Base-by-base conservation (phyloP, 192 early-diverging fungal species). In the Dissophora ornata region DNA sequence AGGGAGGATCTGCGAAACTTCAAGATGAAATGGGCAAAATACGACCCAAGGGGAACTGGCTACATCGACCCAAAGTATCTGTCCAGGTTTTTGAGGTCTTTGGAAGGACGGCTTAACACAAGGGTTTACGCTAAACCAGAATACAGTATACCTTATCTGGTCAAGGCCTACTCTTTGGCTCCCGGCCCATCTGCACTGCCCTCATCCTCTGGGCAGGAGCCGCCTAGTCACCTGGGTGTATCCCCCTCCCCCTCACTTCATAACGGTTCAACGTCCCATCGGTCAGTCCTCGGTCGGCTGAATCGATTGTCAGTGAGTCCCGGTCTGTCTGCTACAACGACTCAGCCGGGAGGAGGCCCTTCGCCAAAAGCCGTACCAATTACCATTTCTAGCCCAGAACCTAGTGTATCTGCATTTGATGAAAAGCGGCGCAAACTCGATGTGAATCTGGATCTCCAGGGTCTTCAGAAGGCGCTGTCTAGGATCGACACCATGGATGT, bases 1-100 rank as follows among this genome's bases (percentile, higher is more conserved):
- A 67, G 87, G 44, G 87, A 88, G 36, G 85, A 88, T 60, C 81
- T 88, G 33, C 68, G 87, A 60, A 82, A 85, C 79, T 88, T 81
- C 47, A 88, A 88, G 53, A 64, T 82, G 59, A 80, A 62, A 22
- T 88, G 86, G 86, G 82, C 75, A 15, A 71, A 52, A 7, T 57
- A 85, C 18, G 86, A 88, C 52, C 54, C 68, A n/a, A 67, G 83
- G 42, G 71, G 86, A 24, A 83, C 81, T 10, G 86, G 86, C 1
- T 86, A 79, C 45, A 79, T 88, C 16, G 77, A 79, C 38, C 57
- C 71, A 34, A 79, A 84, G 29, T 50, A 88, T 25, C 75, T 82
- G 19, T 74, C 82, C 9, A 64, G 73, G 24, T 83, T 88, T 38
- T 75, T 84, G 65, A 49, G 74, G 28, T 82, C 83, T 50, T 57